Evolutionary conservation across 352 stramenopile genomes (phyloP), one percentile per base, ranked within the genome.

Genomic region (Pythium rhizo-oryzae): DNA sequence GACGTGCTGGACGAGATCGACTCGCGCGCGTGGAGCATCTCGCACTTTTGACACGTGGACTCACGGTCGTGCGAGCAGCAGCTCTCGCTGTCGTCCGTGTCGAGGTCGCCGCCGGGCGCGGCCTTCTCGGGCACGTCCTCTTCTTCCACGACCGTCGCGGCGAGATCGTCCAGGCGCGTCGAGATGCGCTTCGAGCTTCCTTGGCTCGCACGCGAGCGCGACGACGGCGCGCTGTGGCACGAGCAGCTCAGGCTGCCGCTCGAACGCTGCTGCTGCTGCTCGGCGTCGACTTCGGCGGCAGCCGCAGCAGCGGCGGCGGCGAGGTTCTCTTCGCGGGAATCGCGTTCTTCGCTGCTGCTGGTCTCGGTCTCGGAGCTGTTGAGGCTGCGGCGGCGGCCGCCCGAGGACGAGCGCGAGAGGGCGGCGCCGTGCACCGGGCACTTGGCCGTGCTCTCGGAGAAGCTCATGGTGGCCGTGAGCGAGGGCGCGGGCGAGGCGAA

Each of bases 21-120:
- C n/a, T 69, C 59, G 55, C 60, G 62, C 15, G 12, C 21, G 49
- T 24, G 46, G 18, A 54, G 16, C 23, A 33, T 7, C 2, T 69
- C 59, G 49, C 69, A 71, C 46, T 69, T 68, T 33, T 62, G 23
- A 39, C 63, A 76, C 39, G 69, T 61, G 24, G 60, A 59, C 18
- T 72, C 69, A 59, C 37, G 28, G 44, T 69, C 63, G 47, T 70
- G 59, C 44, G 80, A 89, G 68, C 83, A 91, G 49, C 68, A 79
- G 69, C 83, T 91, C 53, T 75, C 62, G 35, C 54, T 54, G 41
- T 70, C 60, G 9, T 71, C 76, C 24, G 65, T 67, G 55, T 78
- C 73, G 43, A 79, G 69, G 33, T 84, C 72, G 56, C 72, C 72
- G 39, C 39, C 39, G 39, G 12, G 12, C 11, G 15, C 39, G 19